Conservation (phyloP, 495 filamentous ascomycete genomes). For the Annulohypoxylon maeteangense region DNA sequence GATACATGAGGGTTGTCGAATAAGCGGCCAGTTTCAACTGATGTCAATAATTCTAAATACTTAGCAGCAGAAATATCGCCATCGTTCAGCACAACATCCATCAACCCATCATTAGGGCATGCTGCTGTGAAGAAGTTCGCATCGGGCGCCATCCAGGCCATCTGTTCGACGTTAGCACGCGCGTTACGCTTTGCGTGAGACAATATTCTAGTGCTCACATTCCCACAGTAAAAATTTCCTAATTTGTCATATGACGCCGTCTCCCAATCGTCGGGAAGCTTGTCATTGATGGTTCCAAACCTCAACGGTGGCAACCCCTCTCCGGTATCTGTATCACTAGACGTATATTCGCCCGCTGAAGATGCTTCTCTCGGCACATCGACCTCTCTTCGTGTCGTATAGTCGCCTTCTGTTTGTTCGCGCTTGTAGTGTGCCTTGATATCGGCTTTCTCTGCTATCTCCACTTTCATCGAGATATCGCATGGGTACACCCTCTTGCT, state of each 20-base stretch:
- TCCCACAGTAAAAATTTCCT: conserved; percentile 94
- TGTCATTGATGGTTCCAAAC: conserved; percentile 81
- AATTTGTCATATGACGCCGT: conserved; percentile 76
- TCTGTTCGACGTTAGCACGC: conserved; percentile 55
- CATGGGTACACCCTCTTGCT: conserved; percentile 83
- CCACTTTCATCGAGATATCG: conserved; percentile 84
- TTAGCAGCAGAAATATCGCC: conserved; percentile 74
- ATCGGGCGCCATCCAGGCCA: conserved; percentile 90
- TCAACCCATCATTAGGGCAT: conserved; percentile 82
- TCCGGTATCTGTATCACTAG: conserved; percentile 31
- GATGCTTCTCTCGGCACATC: conserved; percentile 15
- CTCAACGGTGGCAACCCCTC: conserved; percentile 75
- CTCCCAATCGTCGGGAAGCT: conserved; percentile 79
- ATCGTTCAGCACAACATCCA: conserved; percentile 85
- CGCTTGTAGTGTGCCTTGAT: conserved; percentile 78
- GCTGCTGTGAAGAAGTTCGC: conserved; percentile 90
- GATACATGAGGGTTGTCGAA: conserved; percentile 81
- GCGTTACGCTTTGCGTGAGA: background rate
- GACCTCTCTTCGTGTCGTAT: conserved; percentile 28
- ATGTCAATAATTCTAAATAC: conserved; percentile 72
- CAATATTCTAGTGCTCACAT: conserved; percentile 58
- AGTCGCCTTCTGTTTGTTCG: conserved; percentile 50
- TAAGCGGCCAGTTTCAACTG: conserved; percentile 75
- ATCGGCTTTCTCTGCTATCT: conserved; percentile 76
- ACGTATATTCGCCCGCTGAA: conserved; percentile 25